Conservation (phyloP, 441 rosid genomes). For the Gossypium lobatum region DNA sequence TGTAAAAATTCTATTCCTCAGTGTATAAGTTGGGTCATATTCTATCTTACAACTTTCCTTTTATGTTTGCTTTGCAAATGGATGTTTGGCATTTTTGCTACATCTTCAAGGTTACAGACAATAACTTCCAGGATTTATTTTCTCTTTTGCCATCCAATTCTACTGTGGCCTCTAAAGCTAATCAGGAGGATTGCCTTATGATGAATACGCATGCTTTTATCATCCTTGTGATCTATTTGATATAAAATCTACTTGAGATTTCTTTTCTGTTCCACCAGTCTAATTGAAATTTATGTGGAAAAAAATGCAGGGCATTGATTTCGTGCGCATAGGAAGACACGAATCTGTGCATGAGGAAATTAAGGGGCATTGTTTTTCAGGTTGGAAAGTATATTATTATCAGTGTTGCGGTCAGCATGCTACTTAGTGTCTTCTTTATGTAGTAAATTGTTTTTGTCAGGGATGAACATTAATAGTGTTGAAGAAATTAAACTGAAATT, state of each 20-base stretch:
- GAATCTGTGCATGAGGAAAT: constrained; percentile 86
- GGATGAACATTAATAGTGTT: constrained; percentile 47
- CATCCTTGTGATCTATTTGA: neutral
- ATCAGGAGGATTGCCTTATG: neutral
- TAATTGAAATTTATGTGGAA: neutral
- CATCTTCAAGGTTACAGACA: neutral
- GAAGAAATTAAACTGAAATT: constrained; percentile 64
- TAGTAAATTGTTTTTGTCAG: constrained; percentile 38
- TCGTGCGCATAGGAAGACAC: constrained; percentile 85
- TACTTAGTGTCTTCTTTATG: constrained; percentile 15
- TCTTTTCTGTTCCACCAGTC: neutral
- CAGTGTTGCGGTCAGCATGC: constrained; percentile 11
- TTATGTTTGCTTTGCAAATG: neutral
- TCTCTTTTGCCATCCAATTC: constrained; percentile 1
- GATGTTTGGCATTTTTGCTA: neutral
- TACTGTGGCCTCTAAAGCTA: neutral
- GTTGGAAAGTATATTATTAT: constrained; percentile 31
- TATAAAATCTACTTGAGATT: neutral
- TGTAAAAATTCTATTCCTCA: neutral
- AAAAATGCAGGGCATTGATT: constrained; percentile 61
- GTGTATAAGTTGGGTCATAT: neutral
- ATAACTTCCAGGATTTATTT: neutral
- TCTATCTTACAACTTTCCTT: neutral
- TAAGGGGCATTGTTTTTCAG: constrained; percentile 69
- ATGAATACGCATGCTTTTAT: neutral